Evolutionary conservation across 1,284 basidiomycete species (phyloP).

Genomic region (Malassezia equina): DNA sequence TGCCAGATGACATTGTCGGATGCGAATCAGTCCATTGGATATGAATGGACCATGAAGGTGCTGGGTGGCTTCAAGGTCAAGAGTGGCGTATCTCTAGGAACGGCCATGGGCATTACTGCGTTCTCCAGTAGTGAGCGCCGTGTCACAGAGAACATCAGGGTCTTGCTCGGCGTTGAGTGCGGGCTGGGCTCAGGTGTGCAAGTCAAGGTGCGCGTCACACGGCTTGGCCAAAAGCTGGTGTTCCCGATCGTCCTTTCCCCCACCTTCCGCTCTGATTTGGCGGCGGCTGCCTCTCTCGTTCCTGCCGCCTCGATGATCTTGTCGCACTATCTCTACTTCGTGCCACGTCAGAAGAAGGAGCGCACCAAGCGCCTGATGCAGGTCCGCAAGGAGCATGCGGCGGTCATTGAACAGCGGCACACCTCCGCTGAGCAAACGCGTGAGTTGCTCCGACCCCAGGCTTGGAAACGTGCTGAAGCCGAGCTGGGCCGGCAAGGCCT

Average conservation of each 20-base stretch:
- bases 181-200: slow-evolving; percentile 41
- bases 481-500: slow-evolving; percentile 54
- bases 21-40: slow-evolving; percentile 30
- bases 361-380: slow-evolving; percentile 50
- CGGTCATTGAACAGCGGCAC: slow-evolving; percentile 56
- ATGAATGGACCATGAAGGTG: slow-evolving; percentile 50
- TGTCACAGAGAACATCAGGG: slow-evolving; percentile 46
- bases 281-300: slow-evolving; percentile 53
- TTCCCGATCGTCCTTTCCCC: slow-evolving; percentile 56
- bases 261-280: slow-evolving; percentile 52
- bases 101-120: slow-evolving; percentile 35
- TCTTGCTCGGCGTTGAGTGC: slow-evolving; percentile 44
- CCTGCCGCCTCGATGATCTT: slow-evolving; percentile 55
- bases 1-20: slow-evolving; percentile 24
- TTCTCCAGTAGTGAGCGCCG: slow-evolving; percentile 44
- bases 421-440: slow-evolving; percentile 57
- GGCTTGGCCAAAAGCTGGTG: slow-evolving; percentile 55
- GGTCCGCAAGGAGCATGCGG: slow-evolving; percentile 56
- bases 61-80: slow-evolving; percentile 51
- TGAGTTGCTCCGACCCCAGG: slow-evolving; percentile 50
- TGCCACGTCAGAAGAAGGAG: slow-evolving; percentile 53
- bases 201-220: slow-evolving; percentile 48
- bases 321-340: slow-evolving; percentile 56
- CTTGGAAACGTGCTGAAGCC: slow-evolving; percentile 46
- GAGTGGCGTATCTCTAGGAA: slow-evolving; percentile 47